phyloP scores from a whole-genome alignment of 2,329 filamentous ascomycete genomes.

The Alternaria triticimaculans region DNA sequence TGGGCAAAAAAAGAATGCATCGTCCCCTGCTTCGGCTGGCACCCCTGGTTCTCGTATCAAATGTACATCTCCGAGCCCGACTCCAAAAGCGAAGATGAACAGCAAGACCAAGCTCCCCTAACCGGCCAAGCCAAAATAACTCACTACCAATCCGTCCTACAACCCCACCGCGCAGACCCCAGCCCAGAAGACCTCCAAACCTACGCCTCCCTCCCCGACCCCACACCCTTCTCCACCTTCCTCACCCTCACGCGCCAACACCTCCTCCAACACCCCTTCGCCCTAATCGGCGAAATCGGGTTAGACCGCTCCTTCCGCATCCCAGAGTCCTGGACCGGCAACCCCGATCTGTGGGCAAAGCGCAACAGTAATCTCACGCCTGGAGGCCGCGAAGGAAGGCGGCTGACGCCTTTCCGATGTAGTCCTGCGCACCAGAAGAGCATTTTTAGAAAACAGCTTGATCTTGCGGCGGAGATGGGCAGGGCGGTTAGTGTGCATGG shows the following conservation, averaged over 20 bases:
- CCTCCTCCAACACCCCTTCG: conserved; percentile 65
- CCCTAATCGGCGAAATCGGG: conserved; percentile 78
- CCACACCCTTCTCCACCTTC: conserved; percentile 65
- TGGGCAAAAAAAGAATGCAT: conserved; percentile 53
- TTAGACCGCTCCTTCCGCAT: conserved; percentile 79
- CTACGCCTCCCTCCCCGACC: conserved; percentile 63
- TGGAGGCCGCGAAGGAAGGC: conserved; percentile 73
- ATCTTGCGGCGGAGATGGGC: conserved; percentile 70
- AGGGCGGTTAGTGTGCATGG: conserved; percentile 74
- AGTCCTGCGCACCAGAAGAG: conserved; percentile 71
- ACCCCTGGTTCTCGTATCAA: conserved; percentile 85
- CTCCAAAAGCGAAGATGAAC: conserved; percentile 3
- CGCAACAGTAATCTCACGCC: conserved; percentile 65
- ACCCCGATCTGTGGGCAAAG: conserved; percentile 40
- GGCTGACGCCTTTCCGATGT: conserved; percentile 72
- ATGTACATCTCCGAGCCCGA: conserved; percentile 59
- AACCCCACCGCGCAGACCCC: conserved; percentile 49
- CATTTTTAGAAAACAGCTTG: conserved; percentile 72
- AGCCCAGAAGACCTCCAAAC: conserved; percentile 49
- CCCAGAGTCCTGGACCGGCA: conserved; percentile 62
- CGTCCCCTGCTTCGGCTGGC: conserved; percentile 83
- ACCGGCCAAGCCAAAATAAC: conserved; percentile 54
- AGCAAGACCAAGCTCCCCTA: conserved; percentile 52
- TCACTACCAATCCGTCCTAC: conserved; percentile 73
- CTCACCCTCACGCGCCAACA: conserved; percentile 62